Base-by-base conservation (phyloP, 108 stramenopile species). In the Schizochytrium sp. region DNA sequence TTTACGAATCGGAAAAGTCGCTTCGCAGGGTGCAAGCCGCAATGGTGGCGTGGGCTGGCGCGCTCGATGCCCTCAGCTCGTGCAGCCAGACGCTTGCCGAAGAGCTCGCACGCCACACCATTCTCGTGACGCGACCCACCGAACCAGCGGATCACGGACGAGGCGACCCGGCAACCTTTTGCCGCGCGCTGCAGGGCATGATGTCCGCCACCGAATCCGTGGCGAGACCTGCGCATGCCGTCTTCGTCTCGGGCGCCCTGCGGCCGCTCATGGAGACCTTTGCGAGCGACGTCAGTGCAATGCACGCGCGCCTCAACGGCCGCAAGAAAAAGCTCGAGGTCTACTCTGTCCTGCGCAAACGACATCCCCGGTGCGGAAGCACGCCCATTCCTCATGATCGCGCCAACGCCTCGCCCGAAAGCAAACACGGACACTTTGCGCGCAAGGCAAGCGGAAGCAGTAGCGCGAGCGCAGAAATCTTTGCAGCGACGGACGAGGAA, bases 41-140 rank as follows among this genome's bases (percentile, higher is more conserved):
- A 6, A 83, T 83, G 76, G 76, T 53, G 6, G 76, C 76, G 51
- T 83, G 76, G 76, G 76, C 76, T 6, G 76, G 76, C 8, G 76
- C 76, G 43, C 76, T 83, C 25, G 76, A 83, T 34, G 76, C 76
- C 10, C 76, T 83, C 6, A 25, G 48, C 48, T 14, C 76, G 48
- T 83, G 76, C 51, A 53, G 48, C n/a, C 76, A 83, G 51, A 53
- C 76, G 45, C 76, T 83, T 45, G 76, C 76, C n/a, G 76, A 83
- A 23, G 76, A 83, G 51, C 76, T 83, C 28, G 76, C 76, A 23
- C 45, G 76, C 16, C 76, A 83, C 76, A 83, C 76, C 19, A 83
- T 83, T 47, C 76, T 83, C 6, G 76, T 83, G 5, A 53, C 76
- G 25, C 19, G 51, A 6, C 76, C 76, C n/a, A 83, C 51, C 18